phyloP scores from a whole-genome alignment of 345 rosid species.

The Eucalyptus paniculata region DNA sequence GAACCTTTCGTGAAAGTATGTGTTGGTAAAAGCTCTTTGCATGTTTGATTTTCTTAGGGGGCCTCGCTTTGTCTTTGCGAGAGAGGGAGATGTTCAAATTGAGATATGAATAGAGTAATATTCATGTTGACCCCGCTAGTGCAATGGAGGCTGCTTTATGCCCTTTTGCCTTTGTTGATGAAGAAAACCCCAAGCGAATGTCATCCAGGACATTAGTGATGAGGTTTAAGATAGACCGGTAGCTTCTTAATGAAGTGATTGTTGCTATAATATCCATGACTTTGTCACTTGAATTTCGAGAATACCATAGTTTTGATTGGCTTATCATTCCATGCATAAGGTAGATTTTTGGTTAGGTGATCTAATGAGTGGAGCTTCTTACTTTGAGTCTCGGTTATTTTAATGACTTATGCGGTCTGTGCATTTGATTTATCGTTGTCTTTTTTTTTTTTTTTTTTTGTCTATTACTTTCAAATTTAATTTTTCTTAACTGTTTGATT shows the following conservation, averaged over 20 bases:
- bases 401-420: background rate
- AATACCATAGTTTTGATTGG: background rate
- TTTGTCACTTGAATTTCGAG: background rate
- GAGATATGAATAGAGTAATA: background rate
- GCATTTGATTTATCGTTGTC: background rate
- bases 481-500: too few species aligned
- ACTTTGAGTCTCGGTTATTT: too few species aligned
- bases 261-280: background rate
- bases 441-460: fast-evolving
- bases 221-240: background rate
- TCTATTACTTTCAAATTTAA: background rate
- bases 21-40: background rate
- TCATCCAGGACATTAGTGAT: background rate
- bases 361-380: background rate
- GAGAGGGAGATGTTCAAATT: background rate
- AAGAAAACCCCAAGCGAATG: background rate
- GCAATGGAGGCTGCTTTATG: background rate
- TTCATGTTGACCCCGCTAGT: background rate
- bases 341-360: background rate
- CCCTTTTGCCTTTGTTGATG: background rate
- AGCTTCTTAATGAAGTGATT: background rate
- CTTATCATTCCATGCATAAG: background rate
- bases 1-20: background rate
- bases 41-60: background rate
- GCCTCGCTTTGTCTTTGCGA: background rate